phyloP scores from a whole-genome alignment of 2,329 filamentous ascomycete species.

The Exophiala mesophila region DNA sequence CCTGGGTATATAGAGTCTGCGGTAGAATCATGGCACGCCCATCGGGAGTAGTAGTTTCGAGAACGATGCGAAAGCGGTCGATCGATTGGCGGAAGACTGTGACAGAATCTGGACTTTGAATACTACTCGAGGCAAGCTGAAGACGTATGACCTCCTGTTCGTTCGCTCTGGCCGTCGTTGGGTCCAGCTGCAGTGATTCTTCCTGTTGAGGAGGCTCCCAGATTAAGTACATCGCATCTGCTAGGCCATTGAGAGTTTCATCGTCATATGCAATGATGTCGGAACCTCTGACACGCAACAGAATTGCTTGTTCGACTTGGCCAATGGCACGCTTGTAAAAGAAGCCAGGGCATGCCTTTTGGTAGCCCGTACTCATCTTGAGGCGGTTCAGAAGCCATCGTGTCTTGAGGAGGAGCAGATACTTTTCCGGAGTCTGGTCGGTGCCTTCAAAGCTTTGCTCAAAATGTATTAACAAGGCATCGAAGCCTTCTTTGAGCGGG shows the following conservation, averaged over 20 bases:
- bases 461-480: constrained; percentile 4
- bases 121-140: constrained; percentile 1
- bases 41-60: constrained; percentile 1
- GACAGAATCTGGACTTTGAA: background rate
- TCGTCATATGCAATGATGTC: constrained; percentile 7
- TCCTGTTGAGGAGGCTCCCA: constrained; percentile 5
- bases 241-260: background rate
- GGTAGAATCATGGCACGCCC: constrained; percentile 3
- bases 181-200: constrained; percentile 2
- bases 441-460: constrained; percentile 2
- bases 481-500: constrained; percentile 4
- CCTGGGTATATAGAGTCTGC: constrained; percentile 4
- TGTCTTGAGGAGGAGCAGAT: constrained; percentile 6
- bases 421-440: constrained; percentile 7
- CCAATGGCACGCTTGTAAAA: constrained; percentile 8
- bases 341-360: constrained; percentile 2
- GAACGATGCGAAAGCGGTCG: constrained; percentile 4
- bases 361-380: constrained; percentile 1
- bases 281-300: background rate
- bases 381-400: constrained; percentile 5
- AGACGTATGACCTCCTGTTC: constrained; percentile 6
- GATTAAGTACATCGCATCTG: constrained; percentile 1
- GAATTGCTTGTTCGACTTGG: constrained; percentile 7
- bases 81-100: constrained; percentile 4
- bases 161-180: constrained; percentile 1